These are phyloP conservation scores for Ramichloridium luteum DNA, from an alignment of 2,329 filamentous ascomycete species.

Conservation along the genomic window DNA sequence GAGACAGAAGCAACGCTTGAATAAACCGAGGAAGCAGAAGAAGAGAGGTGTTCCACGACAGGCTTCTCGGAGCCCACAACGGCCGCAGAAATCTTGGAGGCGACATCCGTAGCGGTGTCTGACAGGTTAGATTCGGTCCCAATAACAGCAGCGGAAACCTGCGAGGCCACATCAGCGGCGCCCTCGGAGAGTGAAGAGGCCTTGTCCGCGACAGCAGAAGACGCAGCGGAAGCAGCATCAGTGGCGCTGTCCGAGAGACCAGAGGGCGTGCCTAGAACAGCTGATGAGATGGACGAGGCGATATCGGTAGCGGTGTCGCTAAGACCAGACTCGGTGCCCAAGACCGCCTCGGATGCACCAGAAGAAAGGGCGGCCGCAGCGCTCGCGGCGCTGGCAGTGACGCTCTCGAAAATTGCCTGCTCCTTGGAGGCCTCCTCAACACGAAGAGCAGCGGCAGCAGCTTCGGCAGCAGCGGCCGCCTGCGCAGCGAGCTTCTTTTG, in stretches of 20 bases:
- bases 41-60: conserved; percentile 5
- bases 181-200: conserved; percentile 20
- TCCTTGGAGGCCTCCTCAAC: not conserved
- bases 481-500: not conserved
- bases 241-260: conserved; percentile 1
- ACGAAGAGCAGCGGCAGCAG: conserved; percentile 1
- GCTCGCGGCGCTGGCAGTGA: conserved; percentile 6
- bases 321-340: conserved; percentile 16
- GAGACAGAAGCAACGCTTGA: conserved; percentile 6
- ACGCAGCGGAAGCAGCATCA: conserved; percentile 12
- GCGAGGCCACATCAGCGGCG: conserved; percentile 7
- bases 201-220: conserved; percentile 15
- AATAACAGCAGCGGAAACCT: conserved; percentile 16
- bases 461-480: conserved; percentile 1
- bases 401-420: conserved; percentile 5
- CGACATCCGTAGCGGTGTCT: conserved; percentile 22
- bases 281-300: conserved; percentile 13
- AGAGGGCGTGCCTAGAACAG: not conserved
- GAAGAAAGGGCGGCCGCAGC: conserved; percentile 14
- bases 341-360: conserved; percentile 16
- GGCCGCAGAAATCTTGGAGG: conserved; percentile 11
- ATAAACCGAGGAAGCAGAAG: conserved; percentile 8
- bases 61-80: conserved; percentile 7
- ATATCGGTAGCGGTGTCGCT: conserved; percentile 22
- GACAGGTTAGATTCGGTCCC: conserved; percentile 17